Base-by-base conservation (phyloP, 2,329 filamentous ascomycete species). In the Aspergillus spinulosporus region DNA sequence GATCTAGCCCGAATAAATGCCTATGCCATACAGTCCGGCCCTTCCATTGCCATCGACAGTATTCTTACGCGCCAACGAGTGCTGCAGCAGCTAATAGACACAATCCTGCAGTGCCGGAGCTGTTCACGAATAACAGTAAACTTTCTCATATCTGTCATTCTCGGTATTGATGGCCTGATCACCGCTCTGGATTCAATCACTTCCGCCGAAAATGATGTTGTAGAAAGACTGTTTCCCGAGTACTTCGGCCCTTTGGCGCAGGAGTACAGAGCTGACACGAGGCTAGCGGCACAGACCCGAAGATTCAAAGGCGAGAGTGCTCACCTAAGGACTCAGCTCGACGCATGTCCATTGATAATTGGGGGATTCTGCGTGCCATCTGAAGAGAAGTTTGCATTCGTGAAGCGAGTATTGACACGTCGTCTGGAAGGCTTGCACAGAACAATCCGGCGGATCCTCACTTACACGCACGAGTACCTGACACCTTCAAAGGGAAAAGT, bases 141-240 rank as follows among this genome's bases (percentile, higher is more conserved):
- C 9, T 56, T 70, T 28, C 62, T 72, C 12, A 71, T 69, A 59
- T 49, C 71, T 4, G 60, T 71, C 3, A 59, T 71, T 9, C 61
- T 72, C 42, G 64, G 64, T 1, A 69, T 72, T 36, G 70, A 72
- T 43, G 66, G 63, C 42, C 51, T 70, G n/a, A 55, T 69, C 2
- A 64, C 62, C 1, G 59, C 61, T 2, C 59, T 72, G 1, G 69
- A 71, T 44, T 47, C 54, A 3, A 64, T 64, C n/a, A 62, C 56
- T 2, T 59, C 59, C 0, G 52, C 56, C 31, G 64, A 61, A 11
- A 52, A 56, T 9, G 54, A 53, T 7, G 42, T 59, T 1, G 51
- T 62, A 9, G 60, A 64, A 1, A 54, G 57, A 3, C 5, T 59
- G 2, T 62, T 62, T 21, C 47, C 29, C 2, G 59, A 58, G 14